A percentile compares a stretch with the other conserved stretches of the same genome.
phyloP scores from a whole-genome alignment of 306 rosid species.

The Cucurbita ficifolia region DNA sequence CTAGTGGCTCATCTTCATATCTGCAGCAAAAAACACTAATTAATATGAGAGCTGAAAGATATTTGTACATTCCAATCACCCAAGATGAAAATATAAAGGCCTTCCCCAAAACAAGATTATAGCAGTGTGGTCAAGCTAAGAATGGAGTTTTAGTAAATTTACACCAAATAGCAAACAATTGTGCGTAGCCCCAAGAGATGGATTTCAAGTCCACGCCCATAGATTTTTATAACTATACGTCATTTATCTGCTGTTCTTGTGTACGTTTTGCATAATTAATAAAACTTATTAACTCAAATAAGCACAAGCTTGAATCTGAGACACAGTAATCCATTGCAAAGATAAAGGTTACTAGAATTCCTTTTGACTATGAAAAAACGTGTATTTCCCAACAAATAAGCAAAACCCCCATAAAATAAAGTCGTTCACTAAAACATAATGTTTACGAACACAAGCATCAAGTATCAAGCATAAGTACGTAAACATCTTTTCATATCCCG shows the following conservation, averaged over 20 bases:
- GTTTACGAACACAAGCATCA: not conserved
- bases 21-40: slow-evolving; percentile 18
- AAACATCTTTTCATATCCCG: not conserved
- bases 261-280: not conserved
- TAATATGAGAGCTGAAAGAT: not conserved
- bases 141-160: not conserved
- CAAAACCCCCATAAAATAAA: not conserved
- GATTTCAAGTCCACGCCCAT: not conserved
- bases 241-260: not conserved
- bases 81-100: not conserved
- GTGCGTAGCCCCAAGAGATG: not conserved
- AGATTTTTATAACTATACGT: not conserved
- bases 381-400: not conserved
- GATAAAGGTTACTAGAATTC: not conserved
- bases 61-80: not conserved
- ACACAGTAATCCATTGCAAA: not conserved
- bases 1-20: slow-evolving; percentile 75
- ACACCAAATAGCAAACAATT: not conserved
- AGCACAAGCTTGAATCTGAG: not conserved
- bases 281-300: not conserved
- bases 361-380: not conserved
- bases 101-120: not conserved
- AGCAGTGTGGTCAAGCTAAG: not conserved
- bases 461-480: not conserved
- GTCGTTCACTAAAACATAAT: not conserved